A percentile compares a stretch with the other conserved stretches of the same genome.
These are phyloP conservation scores for Colletotrichum sansevieriae DNA, from an alignment of 2,329 filamentous ascomycete species.

Conservation along the genomic window DNA sequence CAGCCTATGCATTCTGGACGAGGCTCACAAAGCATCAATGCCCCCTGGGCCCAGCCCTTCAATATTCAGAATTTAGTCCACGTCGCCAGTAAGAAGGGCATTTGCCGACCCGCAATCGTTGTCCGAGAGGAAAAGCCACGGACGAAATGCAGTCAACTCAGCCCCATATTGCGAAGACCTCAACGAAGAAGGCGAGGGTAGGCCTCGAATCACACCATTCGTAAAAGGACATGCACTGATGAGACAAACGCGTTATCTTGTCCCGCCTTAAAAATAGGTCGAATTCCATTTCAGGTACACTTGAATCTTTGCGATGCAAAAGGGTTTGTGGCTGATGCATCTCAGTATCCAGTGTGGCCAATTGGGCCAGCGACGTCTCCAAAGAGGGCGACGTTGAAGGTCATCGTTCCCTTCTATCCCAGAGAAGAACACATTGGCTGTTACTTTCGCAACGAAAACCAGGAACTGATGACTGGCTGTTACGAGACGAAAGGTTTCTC, in stretches of 20 bases:
- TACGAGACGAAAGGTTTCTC: not conserved
- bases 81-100: not conserved
- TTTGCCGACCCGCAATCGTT: not conserved
- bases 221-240: no score
- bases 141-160: not conserved
- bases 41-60: not conserved
- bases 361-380: not conserved
- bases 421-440: not conserved
- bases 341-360: not conserved
- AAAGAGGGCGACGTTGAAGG: not conserved
- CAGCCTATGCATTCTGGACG: conserved; percentile 10
- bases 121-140: not conserved
- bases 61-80: not conserved
- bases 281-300: no score
- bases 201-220: no score
- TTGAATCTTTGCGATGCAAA: no score
- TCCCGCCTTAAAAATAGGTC: no score
- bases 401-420: not conserved
- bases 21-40: not conserved
- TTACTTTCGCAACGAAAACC: not conserved
- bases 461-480: not conserved
- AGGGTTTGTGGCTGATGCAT: no score
- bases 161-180: rapidly evolving
- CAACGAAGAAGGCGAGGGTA: no score
- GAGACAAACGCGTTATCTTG: no score